phyloP scores from a whole-genome alignment of 2,329 filamentous ascomycete species.

The Talaromyces funiculosus region DNA sequence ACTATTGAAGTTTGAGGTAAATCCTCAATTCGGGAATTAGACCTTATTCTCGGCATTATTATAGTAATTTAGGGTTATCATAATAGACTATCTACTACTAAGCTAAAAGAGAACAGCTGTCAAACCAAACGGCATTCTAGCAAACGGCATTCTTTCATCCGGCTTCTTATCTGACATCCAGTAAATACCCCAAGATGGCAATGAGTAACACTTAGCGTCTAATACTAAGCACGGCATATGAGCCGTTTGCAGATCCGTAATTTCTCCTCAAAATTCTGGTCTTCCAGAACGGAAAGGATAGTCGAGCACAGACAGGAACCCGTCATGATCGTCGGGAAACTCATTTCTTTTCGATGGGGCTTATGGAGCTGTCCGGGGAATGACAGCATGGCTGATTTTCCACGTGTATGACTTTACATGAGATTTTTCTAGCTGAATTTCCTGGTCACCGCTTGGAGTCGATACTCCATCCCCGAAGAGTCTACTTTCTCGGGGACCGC shows the following conservation, averaged over 20 bases:
- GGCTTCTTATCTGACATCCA: neutral
- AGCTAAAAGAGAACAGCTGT: neutral
- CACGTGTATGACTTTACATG: too few relatives aligned
- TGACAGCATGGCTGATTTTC: neutral
- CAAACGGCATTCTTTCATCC: neutral
- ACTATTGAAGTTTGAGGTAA: neutral
- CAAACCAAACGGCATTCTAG: neutral
- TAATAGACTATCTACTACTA: too few relatives aligned
- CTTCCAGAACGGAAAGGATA: neutral
- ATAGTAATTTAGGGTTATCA: too few relatives aligned
- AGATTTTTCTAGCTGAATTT: too few relatives aligned
- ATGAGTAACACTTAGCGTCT: neutral
- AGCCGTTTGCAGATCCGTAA: neutral
- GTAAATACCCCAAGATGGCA: neutral
- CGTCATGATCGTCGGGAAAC: neutral
- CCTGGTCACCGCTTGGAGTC: too few relatives aligned
- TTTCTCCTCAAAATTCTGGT: neutral
- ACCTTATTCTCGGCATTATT: neutral
- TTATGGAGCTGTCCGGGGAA: neutral
- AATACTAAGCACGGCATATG: neutral
- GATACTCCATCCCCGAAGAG: neutral
- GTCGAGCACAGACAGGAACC: slow-evolving; percentile 4
- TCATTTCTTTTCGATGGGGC: neutral
- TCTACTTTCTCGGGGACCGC: too few relatives aligned
- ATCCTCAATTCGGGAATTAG: too few relatives aligned